These are phyloP conservation scores for Vanderwaltozyma polyspora DNA, from an alignment of 805 yeast genomes.

Conservation along the genomic window DNA sequence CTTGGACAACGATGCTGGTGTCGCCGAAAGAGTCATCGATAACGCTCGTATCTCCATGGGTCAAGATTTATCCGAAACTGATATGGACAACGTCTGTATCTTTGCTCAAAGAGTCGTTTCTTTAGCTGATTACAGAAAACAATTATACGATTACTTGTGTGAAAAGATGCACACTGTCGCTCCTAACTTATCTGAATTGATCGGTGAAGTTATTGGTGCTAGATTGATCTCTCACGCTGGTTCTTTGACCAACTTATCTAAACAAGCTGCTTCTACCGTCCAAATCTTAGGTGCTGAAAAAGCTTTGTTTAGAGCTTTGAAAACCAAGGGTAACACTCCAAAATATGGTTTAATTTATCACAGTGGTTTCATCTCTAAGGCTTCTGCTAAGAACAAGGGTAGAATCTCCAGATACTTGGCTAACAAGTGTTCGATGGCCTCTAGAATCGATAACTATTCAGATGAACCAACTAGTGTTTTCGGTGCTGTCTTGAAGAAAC, in stretches of 20 bases:
- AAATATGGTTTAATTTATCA: slow-evolving; percentile 93
- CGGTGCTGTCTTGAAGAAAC: slow-evolving; percentile 85
- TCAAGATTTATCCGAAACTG: slow-evolving; percentile 91
- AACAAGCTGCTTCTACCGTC: slow-evolving; percentile 98
- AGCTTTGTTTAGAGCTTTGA: slow-evolving; percentile 90
- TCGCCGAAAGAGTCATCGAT: slow-evolving; percentile 84
- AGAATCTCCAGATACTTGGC: slow-evolving; percentile 97
- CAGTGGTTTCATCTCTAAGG: slow-evolving; percentile 88
- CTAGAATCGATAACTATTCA: slow-evolving; percentile 94
- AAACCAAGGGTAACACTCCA: slow-evolving; percentile 94
- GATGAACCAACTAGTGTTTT: slow-evolving; percentile 87
- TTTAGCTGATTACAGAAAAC: slow-evolving; percentile 80
- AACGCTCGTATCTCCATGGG: slow-evolving; percentile 98
- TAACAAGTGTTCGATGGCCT: slow-evolving; percentile 97
- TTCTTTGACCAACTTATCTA: slow-evolving; percentile 88
- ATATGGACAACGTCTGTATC: slow-evolving; percentile 80
- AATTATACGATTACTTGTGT: slow-evolving; percentile 72
- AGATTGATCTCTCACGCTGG: slow-evolving; percentile 97
- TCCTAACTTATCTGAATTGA: slow-evolving; percentile 90
- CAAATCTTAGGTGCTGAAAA: slow-evolving; percentile 97
- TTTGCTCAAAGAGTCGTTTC: slow-evolving; percentile 92
- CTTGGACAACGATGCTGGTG: slow-evolving; percentile 81
- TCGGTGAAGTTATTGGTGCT: slow-evolving; percentile 99
- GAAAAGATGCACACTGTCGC: slow-evolving; percentile 98
- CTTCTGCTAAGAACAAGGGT: slow-evolving; percentile 95